Evolutionary conservation across 2,329 filamentous ascomycete genomes (phyloP), one percentile per base, ranked within the genome.

Genomic region (Talaromyces marneffei): DNA sequence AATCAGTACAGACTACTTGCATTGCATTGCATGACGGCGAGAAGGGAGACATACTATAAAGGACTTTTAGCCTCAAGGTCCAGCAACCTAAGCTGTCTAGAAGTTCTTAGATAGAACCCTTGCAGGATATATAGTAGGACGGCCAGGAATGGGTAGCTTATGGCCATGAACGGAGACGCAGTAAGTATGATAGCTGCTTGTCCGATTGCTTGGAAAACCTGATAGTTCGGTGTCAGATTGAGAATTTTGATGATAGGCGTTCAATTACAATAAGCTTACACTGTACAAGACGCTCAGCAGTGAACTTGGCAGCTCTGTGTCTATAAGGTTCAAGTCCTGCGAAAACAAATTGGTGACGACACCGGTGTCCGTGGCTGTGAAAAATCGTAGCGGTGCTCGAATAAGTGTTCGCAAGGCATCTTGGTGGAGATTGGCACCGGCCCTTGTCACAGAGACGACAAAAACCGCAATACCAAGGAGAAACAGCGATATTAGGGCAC

Each of bases 41-140:
- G 23, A 29, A 7, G 35, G 9, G 25, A 23, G 25, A 25, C 60
- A 23, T 59, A 62, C 60, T 62, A 62, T 72, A 87, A 71, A 0
- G 84, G 84, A 1, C 80, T 80, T 65, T 87, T 86, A 1, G 82
- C 79, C 69, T 88, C 85, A 1, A 88, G 77, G 50, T 87, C 85
- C 6, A 88, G 69, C 20, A 85, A 76, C 53, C 85, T 78, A 6
- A 88, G 68, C 68, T 87, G 85, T 0, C 84, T 75, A 1, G 84
- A 86, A 0, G 85, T 87, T 0, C 82, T 77, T 2, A 87, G 75
- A 65, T 87, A 87, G 55, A 85, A 78, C 57, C 75, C 80, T 63
- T 86, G 84, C 0, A 87, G 68, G 1, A 75, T 60, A 60, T 79
- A 86, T 1, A 86, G 62, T 1, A 80, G 61, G 0, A 23, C 48